Base-by-base conservation (phyloP, 2,329 filamentous ascomycete species). In the Madurella mycetomatis region DNA sequence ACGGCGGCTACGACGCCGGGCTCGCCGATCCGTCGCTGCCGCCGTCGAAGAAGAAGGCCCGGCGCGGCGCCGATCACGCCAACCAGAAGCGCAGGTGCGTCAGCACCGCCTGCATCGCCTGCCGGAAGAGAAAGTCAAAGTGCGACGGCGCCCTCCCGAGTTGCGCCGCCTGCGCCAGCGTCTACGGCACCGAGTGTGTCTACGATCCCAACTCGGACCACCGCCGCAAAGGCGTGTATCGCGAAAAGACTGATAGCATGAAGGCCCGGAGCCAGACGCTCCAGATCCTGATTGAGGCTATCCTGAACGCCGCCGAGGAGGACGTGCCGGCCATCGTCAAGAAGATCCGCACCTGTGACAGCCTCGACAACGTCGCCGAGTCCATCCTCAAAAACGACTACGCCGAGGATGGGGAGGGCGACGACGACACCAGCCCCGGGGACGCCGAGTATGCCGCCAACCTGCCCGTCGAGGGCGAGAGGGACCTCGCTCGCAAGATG, bases 191-290 rank as follows among this genome's bases (percentile, higher is more conserved):
- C 57, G 84, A 88, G 73, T 96, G 94, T 70, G 80, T 96, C 61
- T 97, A 97, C 76, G 92, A 97, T 67, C 92, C 92, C 3, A 95
- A 92, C 67, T 96, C 92, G 55, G 94, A 99, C 70, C 92, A 96
- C 70, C 87, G 94, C 47, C 86, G 94, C 48, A 97, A 97, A 70
- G 94, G 94, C 56, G 94, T 97, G 47, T 97, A 97, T 71, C 92
- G 92, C 66, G 91, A 96, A 72, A 94, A 96, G 70, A 84, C 88
- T 19, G 92, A 96, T 70, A 90, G 83, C 66, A 80, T 92, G 69
- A 95, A 95, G 73, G 92, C 91, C 18, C 85, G 85, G 59, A 90
- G 86, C 65, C 89, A 90, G 37, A 97, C 92, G 1, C 76, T 97
- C 52, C 90, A 96, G 69, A 91, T 91, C n/a, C 77, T 97, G 39